These are phyloP conservation scores for Entonaema liquescens DNA, from an alignment of 495 filamentous ascomycete species.

Conservation along the genomic window DNA sequence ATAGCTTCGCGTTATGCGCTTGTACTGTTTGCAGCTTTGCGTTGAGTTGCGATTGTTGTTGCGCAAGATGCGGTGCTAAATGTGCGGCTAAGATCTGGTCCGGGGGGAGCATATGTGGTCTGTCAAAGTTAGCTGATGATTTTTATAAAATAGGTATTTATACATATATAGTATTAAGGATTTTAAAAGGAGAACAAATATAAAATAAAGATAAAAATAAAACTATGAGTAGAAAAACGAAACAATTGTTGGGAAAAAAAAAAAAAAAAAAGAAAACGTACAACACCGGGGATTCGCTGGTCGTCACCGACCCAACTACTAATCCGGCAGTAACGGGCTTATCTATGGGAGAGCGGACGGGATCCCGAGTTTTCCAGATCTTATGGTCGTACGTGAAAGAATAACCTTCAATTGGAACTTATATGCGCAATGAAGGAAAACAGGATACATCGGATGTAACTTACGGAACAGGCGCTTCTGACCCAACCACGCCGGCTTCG, in stretches of 20 bases:
- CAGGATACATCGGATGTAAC: constrained; percentile 32
- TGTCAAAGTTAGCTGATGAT: constrained; percentile 40
- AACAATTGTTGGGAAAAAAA: constrained; percentile 13
- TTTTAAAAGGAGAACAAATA: constrained; percentile 1
- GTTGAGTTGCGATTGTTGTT: constrained; percentile 69
- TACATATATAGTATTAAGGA: too few species aligned
- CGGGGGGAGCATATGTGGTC: constrained; percentile 81
- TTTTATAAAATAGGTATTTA: too few species aligned
- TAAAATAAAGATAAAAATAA: constrained; percentile 15
- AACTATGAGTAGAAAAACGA: neutral
- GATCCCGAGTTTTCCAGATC: constrained; percentile 56
- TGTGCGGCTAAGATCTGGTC: constrained; percentile 72
- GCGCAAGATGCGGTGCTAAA: constrained; percentile 70
- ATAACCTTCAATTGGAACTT: constrained; percentile 1
- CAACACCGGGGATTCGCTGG: constrained; percentile 59
- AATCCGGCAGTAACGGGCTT: constrained; percentile 50
- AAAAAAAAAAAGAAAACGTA: constrained; percentile 48
- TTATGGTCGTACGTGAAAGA: constrained; percentile 56
- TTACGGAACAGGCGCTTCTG: constrained; percentile 56
- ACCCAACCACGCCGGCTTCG: constrained; percentile 47
- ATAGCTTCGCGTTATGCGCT: constrained; percentile 69
- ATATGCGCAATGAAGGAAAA: constrained; percentile 21
- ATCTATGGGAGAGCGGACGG: constrained; percentile 62
- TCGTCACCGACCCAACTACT: constrained; percentile 63
- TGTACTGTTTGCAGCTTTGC: constrained; percentile 68